Base-by-base conservation (phyloP, 2,329 filamentous ascomycete species). In the Magnaporthiopsis incrustans region DNA sequence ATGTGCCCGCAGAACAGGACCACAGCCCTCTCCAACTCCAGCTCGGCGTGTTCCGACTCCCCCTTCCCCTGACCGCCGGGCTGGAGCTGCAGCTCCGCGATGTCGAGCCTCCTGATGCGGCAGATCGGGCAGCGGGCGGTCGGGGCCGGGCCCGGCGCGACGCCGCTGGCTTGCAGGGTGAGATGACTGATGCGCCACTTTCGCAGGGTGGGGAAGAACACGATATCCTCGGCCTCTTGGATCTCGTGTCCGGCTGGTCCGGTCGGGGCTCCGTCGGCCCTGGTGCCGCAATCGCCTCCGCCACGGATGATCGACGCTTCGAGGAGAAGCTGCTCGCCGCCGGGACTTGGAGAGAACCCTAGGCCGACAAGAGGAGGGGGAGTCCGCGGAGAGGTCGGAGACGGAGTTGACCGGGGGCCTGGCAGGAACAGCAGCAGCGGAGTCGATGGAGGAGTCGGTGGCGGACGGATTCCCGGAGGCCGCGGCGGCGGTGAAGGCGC, bases 1-100 rank as follows among this genome's bases (percentile, higher is more conserved):
- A 62, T 62, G 61, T 62, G 61, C 32, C 50, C 61, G 53, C 61
- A 62, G 4, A 50, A 50, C 8, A 62, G 7, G 14, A 57, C 50
- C 10, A 38, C 44, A 2, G 60, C 50, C 26, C 4, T 18, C n/a
- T 62, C 60, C 5, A 27, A 30, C 26, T 62, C 60, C 38, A 12
- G 7, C 26, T 57, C 56, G 53, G 11, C 53, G 53, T 5, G 22
- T 25, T 57, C 53, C 53, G 22, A 11, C n/a, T 26, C n/a, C 56
- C 26, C 56, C 22, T 57, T 6, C 18, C 4, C n/a, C 56, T 22
- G n/a, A 8, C n/a, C 12, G 56, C 26, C 7, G 14, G 35, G 2
- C 35, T 15, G 35, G 3, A 1, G 14, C 35, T 18, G 35, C 26
- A 25, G 56, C n/a, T 57, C 56, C 26, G n/a, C 6, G 56, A 57